Conservation (phyloP, 805 yeast genomes). For the Gaillardinia entomophila region DNA sequence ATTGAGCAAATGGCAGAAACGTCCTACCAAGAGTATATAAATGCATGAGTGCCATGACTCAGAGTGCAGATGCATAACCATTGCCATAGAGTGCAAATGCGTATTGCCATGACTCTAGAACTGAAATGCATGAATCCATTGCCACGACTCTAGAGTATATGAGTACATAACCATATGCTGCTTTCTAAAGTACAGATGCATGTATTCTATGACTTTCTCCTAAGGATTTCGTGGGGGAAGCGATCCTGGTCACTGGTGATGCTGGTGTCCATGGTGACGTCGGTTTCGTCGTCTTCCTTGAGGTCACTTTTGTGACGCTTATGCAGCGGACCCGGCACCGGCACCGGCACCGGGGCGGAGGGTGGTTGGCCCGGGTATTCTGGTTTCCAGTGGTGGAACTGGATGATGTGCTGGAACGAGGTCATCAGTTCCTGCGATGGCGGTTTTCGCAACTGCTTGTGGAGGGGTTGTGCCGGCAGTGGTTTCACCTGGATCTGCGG, state of each 20-base stretch:
- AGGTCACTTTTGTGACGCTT: constrained; percentile 28
- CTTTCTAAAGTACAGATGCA: too few relatives aligned
- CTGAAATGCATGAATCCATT: too few relatives aligned
- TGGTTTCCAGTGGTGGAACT: constrained; percentile 56
- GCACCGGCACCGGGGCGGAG: background rate
- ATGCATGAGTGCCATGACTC: too few relatives aligned
- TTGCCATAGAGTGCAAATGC: too few relatives aligned
- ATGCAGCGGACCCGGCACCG: constrained; percentile 12
- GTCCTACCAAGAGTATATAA: constrained; percentile 3
- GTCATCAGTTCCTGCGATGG: constrained; percentile 41
- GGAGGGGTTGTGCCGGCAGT: constrained; percentile 35
- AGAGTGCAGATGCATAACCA: too few relatives aligned
- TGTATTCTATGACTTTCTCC: too few relatives aligned
- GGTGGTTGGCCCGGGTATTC: constrained; percentile 18
- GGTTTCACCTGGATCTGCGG: constrained; percentile 39
- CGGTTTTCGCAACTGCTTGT: constrained; percentile 24
- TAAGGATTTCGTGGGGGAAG: background rate
- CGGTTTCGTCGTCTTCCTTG: constrained; percentile 5
- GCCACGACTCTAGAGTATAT: too few relatives aligned
- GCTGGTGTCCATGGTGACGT: constrained; percentile 10
- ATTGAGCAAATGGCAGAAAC: constrained; percentile 12
- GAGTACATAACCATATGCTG: too few relatives aligned
- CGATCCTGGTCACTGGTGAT: constrained; percentile 1
- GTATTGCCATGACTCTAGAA: too few relatives aligned
- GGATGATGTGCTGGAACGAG: constrained; percentile 45